phyloP scores from a whole-genome alignment of 2,329 filamentous ascomycete species.

The Diaporthe sp. region DNA sequence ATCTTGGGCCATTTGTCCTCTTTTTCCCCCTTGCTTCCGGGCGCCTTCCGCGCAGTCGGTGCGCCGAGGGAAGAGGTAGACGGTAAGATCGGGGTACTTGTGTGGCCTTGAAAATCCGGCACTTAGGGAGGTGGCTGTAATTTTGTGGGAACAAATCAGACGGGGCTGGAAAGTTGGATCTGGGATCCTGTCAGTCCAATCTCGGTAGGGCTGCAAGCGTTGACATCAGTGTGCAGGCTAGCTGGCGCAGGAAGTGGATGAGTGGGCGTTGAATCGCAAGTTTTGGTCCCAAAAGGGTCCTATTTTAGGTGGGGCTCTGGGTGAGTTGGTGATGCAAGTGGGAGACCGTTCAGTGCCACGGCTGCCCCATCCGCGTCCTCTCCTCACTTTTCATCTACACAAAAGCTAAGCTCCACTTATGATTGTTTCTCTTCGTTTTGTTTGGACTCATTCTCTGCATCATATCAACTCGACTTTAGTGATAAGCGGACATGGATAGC shows the following conservation, averaged over 20 bases:
- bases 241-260: conserved; percentile 42
- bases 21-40: background rate
- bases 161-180: conserved; percentile 11
- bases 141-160: conserved; percentile 9
- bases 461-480: background rate
- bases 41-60: background rate
- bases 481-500: conserved; percentile 73
- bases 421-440: background rate
- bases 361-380: background rate
- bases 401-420: background rate
- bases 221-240: conserved; percentile 45
- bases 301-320: conserved; percentile 19
- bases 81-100: background rate
- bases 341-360: background rate
- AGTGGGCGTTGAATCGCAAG: conserved; percentile 18
- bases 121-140: background rate
- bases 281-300: conserved; percentile 2
- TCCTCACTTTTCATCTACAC: background rate
- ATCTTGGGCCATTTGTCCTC: conserved; percentile 47
- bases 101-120: background rate
- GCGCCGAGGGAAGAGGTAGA: background rate
- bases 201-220: conserved; percentile 32
- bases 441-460: background rate
- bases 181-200: conserved; percentile 8
- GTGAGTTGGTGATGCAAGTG: conserved; percentile 27